These are phyloP conservation scores for Trichoderma cornu-damae DNA, from an alignment of 2,329 filamentous ascomycete genomes.

Conservation along the genomic window DNA sequence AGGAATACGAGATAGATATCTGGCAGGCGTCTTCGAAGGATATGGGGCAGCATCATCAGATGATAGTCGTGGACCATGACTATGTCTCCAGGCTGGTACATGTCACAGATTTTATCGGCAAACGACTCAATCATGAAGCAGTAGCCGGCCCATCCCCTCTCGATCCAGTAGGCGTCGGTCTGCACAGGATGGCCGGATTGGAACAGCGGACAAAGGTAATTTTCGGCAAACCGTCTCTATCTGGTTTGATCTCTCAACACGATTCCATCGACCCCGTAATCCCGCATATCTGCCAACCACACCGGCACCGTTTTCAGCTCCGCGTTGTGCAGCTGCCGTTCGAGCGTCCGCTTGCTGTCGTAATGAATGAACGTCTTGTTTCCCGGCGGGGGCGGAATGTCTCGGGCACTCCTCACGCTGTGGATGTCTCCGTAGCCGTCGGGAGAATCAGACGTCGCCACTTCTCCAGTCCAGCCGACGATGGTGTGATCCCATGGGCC, in stretches of 20 bases:
- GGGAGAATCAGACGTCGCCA: slow-evolving; percentile 29
- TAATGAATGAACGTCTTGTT: slow-evolving; percentile 36
- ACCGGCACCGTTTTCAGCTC: slow-evolving; percentile 77
- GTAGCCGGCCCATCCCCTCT: slow-evolving; percentile 89
- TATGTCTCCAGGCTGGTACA: slow-evolving; percentile 87
- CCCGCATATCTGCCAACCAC: slow-evolving; percentile 75
- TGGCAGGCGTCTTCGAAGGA: slow-evolving; percentile 76
- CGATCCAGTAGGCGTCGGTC: slow-evolving; percentile 65
- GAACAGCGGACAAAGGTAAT: slow-evolving; percentile 87
- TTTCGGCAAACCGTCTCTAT: slow-evolving; percentile 85
- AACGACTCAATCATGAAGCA: slow-evolving; percentile 87
- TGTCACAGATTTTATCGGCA: slow-evolving; percentile 76
- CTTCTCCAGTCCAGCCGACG: slow-evolving; percentile 91
- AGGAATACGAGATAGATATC: slow-evolving; percentile 92
- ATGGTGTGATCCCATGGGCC: slow-evolving; percentile 85
- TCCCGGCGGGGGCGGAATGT: background rate
- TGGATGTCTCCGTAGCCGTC: no score
- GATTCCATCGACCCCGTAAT: slow-evolving; percentile 46
- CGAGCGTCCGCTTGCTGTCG: slow-evolving; percentile 60
- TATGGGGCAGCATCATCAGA: slow-evolving; percentile 77
- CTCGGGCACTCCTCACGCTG: background rate
- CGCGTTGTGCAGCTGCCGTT: slow-evolving; percentile 65
- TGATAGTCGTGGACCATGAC: slow-evolving; percentile 93
- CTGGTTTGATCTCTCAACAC: slow-evolving; percentile 72
- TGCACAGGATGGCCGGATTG: slow-evolving; percentile 91